Evolutionary conservation across 2,329 filamentous ascomycete genomes (phyloP).

Genomic region (Colletotrichum sp.): DNA sequence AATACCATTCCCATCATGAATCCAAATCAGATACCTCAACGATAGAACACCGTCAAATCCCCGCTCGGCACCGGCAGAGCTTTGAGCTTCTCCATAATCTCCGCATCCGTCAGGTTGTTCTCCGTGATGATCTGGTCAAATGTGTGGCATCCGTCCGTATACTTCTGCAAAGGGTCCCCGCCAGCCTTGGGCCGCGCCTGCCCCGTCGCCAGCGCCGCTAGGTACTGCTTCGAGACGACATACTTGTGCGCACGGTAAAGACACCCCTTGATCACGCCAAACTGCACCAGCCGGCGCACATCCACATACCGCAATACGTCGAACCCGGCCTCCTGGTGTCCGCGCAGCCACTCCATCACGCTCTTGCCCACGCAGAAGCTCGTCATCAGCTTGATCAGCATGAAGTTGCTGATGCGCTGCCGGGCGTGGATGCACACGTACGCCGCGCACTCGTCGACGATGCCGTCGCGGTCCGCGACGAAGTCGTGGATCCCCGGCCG

Average conservation of each 20-base stretch:
- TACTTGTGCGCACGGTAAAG: constrained; percentile 94
- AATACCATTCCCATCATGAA: neutral
- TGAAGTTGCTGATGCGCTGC: constrained; percentile 59
- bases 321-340: constrained; percentile 70
- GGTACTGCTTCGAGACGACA: constrained; percentile 71
- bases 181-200: constrained; percentile 45
- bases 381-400: constrained; percentile 83
- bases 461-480: constrained; percentile 71
- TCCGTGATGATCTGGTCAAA: constrained; percentile 87
- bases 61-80: constrained; percentile 56
- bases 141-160: constrained; percentile 75
- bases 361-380: constrained; percentile 82
- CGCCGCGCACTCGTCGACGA: constrained; percentile 86
- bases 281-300: constrained; percentile 89
- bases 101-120: constrained; percentile 70
- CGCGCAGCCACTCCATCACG: constrained; percentile 85
- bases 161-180: constrained; percentile 64
- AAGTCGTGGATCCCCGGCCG: constrained; percentile 81
- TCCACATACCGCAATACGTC: constrained; percentile 79
- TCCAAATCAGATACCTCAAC: constrained; percentile 30
- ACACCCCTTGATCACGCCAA: constrained; percentile 94
- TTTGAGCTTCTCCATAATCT: constrained; percentile 73
- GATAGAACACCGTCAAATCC: constrained; percentile 60
- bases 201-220: constrained; percentile 61
- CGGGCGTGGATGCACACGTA: constrained; percentile 70